Percentiles rank a stretch among this genome's conserved stretches.
phyloP scores from a whole-genome alignment of 2,329 filamentous ascomycete species.

The Fusarium dimerum region DNA sequence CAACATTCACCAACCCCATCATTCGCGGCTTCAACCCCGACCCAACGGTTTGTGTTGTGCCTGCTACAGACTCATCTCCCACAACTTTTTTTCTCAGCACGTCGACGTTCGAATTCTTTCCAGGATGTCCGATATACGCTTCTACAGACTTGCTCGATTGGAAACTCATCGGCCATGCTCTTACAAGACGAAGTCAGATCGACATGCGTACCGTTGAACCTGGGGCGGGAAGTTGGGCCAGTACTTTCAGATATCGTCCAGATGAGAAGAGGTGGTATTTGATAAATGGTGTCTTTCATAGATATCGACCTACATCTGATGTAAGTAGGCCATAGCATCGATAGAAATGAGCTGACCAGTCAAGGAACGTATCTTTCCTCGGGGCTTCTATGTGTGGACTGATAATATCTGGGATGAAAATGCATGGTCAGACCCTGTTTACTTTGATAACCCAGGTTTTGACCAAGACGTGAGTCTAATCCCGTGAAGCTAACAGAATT shows the following conservation, averaged over 20 bases:
- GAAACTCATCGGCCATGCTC: conserved; percentile 53
- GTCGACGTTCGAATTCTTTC: conserved; percentile 64
- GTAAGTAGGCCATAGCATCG: conserved; percentile 12
- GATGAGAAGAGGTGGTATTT: conserved; percentile 46
- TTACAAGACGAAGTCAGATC: conserved; percentile 51
- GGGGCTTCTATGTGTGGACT: conserved; percentile 56
- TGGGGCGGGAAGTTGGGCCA: conserved; percentile 51
- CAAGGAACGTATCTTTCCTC: conserved; percentile 47
- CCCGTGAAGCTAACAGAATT: no score
- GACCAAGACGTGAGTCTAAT: conserved; percentile 46
- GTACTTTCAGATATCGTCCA: conserved; percentile 46
- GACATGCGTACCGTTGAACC: conserved; percentile 54
- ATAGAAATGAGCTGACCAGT: neutral
- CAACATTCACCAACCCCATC: conserved; percentile 51
- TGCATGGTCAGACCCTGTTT: conserved; percentile 55
- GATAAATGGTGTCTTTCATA: conserved; percentile 45
- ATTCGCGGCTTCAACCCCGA: conserved; percentile 64
- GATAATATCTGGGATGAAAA: conserved; percentile 52
- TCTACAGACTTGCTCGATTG: conserved; percentile 54
- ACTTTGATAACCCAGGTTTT: conserved; percentile 55
- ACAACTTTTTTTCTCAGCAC: conserved; percentile 57
- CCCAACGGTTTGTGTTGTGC: conserved; percentile 49
- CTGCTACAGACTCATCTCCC: conserved; percentile 29
- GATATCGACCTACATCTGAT: conserved; percentile 41
- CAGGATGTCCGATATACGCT: conserved; percentile 61